These are phyloP conservation scores for Pythium insidiosum DNA, from an alignment of 352 stramenopile genomes.

Conservation along the genomic window DNA sequence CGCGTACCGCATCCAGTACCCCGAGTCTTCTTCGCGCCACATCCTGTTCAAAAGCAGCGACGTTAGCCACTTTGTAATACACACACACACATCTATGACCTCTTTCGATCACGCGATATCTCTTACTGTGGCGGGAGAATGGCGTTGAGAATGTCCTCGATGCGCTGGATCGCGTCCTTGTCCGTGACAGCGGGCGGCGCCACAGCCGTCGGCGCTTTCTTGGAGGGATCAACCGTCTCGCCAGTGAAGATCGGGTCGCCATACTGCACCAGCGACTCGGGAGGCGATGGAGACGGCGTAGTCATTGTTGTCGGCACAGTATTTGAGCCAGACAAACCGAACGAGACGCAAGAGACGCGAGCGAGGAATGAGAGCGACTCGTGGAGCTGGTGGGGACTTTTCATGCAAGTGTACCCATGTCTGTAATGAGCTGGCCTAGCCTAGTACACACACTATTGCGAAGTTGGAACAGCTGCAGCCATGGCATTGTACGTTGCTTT, in stretches of 20 bases:
- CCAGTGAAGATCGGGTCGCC: slow-evolving; percentile 88
- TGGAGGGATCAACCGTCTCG: slow-evolving; percentile 54
- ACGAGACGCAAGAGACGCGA: too few species aligned
- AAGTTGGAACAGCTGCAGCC: too few species aligned
- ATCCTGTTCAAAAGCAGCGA: slow-evolving; percentile 26
- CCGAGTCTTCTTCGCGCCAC: slow-evolving; percentile 71
- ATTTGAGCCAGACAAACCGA: too few species aligned
- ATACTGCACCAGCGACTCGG: slow-evolving; percentile 86
- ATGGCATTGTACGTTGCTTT: too few species aligned
- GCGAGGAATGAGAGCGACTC: too few species aligned
- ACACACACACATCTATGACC: slow-evolving; percentile 1
- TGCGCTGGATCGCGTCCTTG: slow-evolving; percentile 41
- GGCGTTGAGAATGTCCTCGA: slow-evolving; percentile 75
- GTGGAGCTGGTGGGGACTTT: too few species aligned
- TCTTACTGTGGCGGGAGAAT: slow-evolving; percentile 67
- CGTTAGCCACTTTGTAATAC: too few species aligned
- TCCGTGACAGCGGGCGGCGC: slow-evolving; percentile 13
- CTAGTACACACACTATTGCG: too few species aligned
- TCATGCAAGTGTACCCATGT: too few species aligned
- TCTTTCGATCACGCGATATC: neutral
- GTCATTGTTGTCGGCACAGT: slow-evolving; percentile 27
- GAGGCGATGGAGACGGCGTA: slow-evolving; percentile 50
- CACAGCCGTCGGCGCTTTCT: slow-evolving; percentile 26
- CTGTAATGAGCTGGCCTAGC: too few species aligned
- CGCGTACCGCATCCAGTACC: slow-evolving; percentile 89